phyloP scores from a whole-genome alignment of 1,139 yeast genomes.

The Pichia sp. region DNA sequence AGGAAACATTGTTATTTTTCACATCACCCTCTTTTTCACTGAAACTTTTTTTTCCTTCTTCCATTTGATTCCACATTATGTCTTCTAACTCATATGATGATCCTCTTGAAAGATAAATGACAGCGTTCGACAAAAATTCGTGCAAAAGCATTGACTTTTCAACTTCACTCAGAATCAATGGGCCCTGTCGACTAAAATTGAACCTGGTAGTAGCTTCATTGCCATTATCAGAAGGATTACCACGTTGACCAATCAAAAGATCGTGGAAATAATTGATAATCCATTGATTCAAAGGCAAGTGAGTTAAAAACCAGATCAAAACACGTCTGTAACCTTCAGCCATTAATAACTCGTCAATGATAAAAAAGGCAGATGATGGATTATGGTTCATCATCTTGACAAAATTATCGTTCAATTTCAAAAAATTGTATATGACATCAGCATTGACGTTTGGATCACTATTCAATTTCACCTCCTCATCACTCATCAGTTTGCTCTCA shows the following conservation, averaged over 20 bases:
- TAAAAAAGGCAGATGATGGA: slow-evolving; percentile 46
- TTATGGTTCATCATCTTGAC: slow-evolving; percentile 39
- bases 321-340: slow-evolving; percentile 56
- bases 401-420: slow-evolving; percentile 42
- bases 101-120: slow-evolving; percentile 44
- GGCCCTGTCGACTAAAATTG: slow-evolving; percentile 53
- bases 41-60: not conserved
- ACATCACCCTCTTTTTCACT: not conserved
- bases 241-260: slow-evolving; percentile 51
- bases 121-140: slow-evolving; percentile 58
- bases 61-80: slow-evolving; percentile 22
- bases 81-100: slow-evolving; percentile 35
- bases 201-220: slow-evolving; percentile 28
- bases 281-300: slow-evolving; percentile 49
- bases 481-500: slow-evolving; percentile 26
- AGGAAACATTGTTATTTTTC: slow-evolving; percentile 11
- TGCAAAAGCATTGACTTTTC: slow-evolving; percentile 67
- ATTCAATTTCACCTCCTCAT: slow-evolving; percentile 20
- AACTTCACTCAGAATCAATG: slow-evolving; percentile 47
- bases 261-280: slow-evolving; percentile 60
- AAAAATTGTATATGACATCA: slow-evolving; percentile 46
- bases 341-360: slow-evolving; percentile 69
- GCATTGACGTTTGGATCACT: slow-evolving; percentile 38
- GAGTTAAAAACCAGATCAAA: slow-evolving; percentile 65
- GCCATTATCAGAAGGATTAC: slow-evolving; percentile 30